A percentile compares a stretch with the other conserved stretches of the same genome.
These are phyloP conservation scores for Dorcoceras hygrometricum DNA, from an alignment of 257 asterid species.

Conservation along the genomic window DNA sequence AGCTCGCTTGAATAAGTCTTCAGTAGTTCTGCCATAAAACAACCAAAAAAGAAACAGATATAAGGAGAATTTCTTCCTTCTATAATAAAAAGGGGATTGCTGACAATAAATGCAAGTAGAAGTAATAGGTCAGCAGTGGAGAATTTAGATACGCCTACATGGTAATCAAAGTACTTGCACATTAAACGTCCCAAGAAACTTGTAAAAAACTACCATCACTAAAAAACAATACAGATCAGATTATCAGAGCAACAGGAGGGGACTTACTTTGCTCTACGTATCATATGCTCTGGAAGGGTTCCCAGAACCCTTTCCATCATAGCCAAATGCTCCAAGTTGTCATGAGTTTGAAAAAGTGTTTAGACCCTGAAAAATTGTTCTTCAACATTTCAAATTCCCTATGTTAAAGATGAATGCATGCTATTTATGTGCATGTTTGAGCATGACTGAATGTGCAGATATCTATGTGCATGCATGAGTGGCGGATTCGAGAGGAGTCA, in stretches of 20 bases:
- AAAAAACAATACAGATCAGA: not conserved
- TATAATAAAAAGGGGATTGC: not conserved
- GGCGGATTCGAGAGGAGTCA: not conserved
- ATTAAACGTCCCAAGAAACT: not conserved
- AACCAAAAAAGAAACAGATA: constrained; percentile 14
- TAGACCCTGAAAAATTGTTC: constrained; percentile 34
- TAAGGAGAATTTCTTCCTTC: not conserved
- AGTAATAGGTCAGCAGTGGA: not conserved
- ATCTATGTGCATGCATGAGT: not conserved
- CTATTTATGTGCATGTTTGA: not conserved
- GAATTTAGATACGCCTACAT: not conserved
- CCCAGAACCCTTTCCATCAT: constrained; percentile 65
- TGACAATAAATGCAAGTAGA: not conserved
- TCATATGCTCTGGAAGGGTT: constrained; percentile 50
- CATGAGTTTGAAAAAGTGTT: constrained; percentile 49
- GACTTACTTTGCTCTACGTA: constrained; percentile 42
- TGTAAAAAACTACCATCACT: not conserved
- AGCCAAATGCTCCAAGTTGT: constrained; percentile 63
- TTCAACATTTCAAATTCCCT: not conserved
- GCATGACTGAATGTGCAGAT: not conserved
- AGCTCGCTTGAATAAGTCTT: constrained; percentile 42
- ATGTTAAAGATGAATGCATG: too few relatives aligned
- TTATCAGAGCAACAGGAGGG: not conserved
- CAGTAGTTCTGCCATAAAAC: constrained; percentile 43
- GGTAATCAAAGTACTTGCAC: not conserved